These are phyloP conservation scores for Amanita rimosa DNA, from an alignment of 768 basidiomycete genomes.

Conservation along the genomic window DNA sequence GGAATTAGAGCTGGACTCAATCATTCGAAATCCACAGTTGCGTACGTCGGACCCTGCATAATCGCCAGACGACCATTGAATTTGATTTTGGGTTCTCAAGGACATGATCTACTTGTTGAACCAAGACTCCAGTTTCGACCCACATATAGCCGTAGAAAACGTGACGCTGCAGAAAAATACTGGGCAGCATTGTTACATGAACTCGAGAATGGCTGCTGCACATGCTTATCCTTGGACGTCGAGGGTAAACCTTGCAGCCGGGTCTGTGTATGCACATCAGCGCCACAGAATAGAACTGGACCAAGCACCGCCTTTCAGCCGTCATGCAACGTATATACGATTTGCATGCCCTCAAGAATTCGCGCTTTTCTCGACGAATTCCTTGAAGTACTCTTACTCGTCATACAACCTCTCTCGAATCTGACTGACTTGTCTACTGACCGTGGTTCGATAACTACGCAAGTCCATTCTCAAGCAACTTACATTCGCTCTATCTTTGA, in stretches of 20 bases:
- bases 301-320: slow-evolving; percentile 34
- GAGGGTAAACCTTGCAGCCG: slow-evolving; percentile 42
- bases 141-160: slow-evolving; percentile 62
- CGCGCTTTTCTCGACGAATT: slow-evolving; percentile 62
- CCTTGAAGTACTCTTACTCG: slow-evolving; percentile 68
- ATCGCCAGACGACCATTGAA: slow-evolving; percentile 6
- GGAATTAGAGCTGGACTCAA: slow-evolving; percentile 77
- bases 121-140: slow-evolving; percentile 75
- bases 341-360: slow-evolving; percentile 65
- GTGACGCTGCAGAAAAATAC: slow-evolving; percentile 65
- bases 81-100: slow-evolving; percentile 25
- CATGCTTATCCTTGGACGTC: slow-evolving; percentile 67
- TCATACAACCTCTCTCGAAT: slow-evolving; percentile 71
- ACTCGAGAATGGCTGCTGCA: slow-evolving; percentile 74
- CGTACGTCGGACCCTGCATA: slow-evolving; percentile 40
- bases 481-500: slow-evolving; percentile 72
- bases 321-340: slow-evolving; percentile 36
- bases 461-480: slow-evolving; percentile 50
- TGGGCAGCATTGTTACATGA: slow-evolving; percentile 78
- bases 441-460: slow-evolving; percentile 44
- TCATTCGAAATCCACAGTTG: slow-evolving; percentile 83
- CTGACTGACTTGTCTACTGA: slow-evolving; percentile 50
- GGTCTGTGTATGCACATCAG: slow-evolving; percentile 42
- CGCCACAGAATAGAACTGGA: slow-evolving; percentile 26
- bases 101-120: slow-evolving; percentile 87